Evolutionary conservation across 2,329 filamentous ascomycete genomes (phyloP), one percentile per base, ranked within the genome.

Genomic region (Teratosphaeria epicoccoides): DNA sequence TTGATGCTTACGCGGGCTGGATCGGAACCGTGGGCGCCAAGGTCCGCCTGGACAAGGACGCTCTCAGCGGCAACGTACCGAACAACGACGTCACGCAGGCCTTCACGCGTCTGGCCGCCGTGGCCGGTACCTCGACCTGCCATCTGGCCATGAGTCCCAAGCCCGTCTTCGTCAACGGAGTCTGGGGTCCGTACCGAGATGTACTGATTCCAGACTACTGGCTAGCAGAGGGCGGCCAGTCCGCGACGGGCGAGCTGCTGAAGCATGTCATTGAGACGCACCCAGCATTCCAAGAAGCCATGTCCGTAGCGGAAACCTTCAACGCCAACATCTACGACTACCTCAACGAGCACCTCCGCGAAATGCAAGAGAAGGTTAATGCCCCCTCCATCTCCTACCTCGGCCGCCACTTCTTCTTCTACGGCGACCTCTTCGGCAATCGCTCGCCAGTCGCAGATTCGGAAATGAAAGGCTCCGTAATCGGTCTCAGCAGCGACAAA

Each of bases 21-120:
- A 93, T 98, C 60, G 93, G 93, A 55, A 97, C 93, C 1, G 93
- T 98, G n/a, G 93, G 93, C 53, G 91, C 93, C 55, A 96, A 96
- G 70, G 88, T 96, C 61, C 80, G 88, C 59, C 79, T 94, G 14
- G 47, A 48, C 12, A 59, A 59, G 43, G 81, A 85, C 51, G 78
- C 85, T 46, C 77, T 91, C 37, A 83, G 85, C 65, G 75, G 80
- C 54, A 78, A 78, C 29, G 76, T 78, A 4, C 78, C 86, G 1
- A 83, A 85, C 65, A 94, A 95, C 70, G 88, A 95, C 66, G 80
- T 93, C n/a, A 81, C 85, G 2, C 89, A 96, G 70, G 91, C 91
- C 5, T 97, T 96, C 64, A 90, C 85, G 29, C 87, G 93, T 50
- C 79, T 98, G 29, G 93, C 93, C 1, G 89, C 90, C 17, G 93